phyloP scores from a whole-genome alignment of 2,329 filamentous ascomycete genomes.

The Penicillium sp. region DNA sequence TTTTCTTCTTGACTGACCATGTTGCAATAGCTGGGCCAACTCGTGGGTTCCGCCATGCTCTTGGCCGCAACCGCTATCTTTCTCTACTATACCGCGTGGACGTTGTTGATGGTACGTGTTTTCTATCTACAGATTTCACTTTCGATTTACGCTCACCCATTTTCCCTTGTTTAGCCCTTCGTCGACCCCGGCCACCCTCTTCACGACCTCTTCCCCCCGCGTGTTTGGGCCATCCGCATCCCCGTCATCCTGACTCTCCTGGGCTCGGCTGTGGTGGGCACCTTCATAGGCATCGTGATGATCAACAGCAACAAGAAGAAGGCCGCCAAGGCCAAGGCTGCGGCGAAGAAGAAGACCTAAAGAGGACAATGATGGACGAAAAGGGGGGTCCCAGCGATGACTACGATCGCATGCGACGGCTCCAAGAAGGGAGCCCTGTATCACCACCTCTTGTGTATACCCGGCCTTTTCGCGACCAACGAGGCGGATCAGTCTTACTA shows the following conservation, averaged over 20 bases:
- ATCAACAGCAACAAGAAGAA: slow-evolving; percentile 98
- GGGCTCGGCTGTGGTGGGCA: slow-evolving; percentile 89
- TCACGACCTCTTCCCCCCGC: slow-evolving; percentile 92
- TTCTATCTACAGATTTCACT: neutral
- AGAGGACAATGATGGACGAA: slow-evolving; percentile 9
- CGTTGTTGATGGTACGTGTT: slow-evolving; percentile 80
- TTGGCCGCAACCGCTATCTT: slow-evolving; percentile 72
- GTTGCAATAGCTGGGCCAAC: slow-evolving; percentile 78
- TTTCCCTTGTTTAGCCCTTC: slow-evolving; percentile 69
- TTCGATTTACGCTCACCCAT: neutral
- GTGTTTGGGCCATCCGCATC: slow-evolving; percentile 98
- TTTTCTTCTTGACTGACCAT: slow-evolving; percentile 8
- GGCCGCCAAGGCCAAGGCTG: slow-evolving; percentile 86
- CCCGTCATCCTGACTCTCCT: slow-evolving; percentile 95
- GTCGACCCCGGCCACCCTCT: slow-evolving; percentile 93
- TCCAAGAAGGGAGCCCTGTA: slow-evolving; percentile 9
- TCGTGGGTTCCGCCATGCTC: slow-evolving; percentile 75
- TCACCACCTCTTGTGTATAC: slow-evolving; percentile 10
- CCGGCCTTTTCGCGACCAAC: neutral
- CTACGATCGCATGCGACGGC: slow-evolving; percentile 5
- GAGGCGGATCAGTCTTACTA: neutral
- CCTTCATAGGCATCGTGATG: slow-evolving; percentile 96
- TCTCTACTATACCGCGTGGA: slow-evolving; percentile 97
- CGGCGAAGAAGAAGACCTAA: slow-evolving; percentile 82
- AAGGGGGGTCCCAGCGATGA: neutral